Percentiles rank a stretch among this genome's conserved stretches.
These are phyloP conservation scores for Nicotiana benthamiana DNA, from an alignment of 257 asterid species.

Conservation along the genomic window DNA sequence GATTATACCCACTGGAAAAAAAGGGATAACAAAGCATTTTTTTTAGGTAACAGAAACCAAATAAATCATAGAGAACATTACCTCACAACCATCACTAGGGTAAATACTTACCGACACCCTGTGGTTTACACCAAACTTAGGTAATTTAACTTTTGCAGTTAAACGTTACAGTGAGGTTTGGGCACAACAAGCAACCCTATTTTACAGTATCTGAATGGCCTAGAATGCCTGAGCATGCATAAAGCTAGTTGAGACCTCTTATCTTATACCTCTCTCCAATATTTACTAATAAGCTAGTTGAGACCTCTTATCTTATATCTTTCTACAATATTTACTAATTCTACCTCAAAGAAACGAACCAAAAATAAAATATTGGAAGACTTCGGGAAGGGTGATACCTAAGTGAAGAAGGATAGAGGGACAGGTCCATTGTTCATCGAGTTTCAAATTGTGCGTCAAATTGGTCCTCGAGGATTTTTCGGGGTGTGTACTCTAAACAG, in stretches of 20 bases:
- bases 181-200: not conserved
- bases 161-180: not conserved
- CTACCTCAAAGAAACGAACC: not conserved
- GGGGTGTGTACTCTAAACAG: slow-evolving; percentile 28
- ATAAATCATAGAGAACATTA: not conserved
- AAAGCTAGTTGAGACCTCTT: not conserved
- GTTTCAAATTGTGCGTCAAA: not conserved
- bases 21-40: too few species aligned
- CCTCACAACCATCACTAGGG: not conserved
- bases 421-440: not conserved
- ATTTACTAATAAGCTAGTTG: too few species aligned
- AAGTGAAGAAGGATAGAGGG: not conserved
- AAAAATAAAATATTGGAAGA: not conserved
- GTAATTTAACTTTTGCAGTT: too few species aligned
- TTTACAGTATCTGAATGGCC: not conserved
- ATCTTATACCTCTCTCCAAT: not conserved
- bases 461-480: too few species aligned
- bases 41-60: not conserved
- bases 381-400: not conserved
- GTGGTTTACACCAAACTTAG: too few species aligned
- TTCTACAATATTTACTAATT: not conserved
- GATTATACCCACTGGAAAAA: too few species aligned
- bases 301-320: too few species aligned
- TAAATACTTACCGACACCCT: too few species aligned
- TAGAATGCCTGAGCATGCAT: not conserved